phyloP scores from a whole-genome alignment of 169 alveolate species.

The Plasmodium inui region DNA sequence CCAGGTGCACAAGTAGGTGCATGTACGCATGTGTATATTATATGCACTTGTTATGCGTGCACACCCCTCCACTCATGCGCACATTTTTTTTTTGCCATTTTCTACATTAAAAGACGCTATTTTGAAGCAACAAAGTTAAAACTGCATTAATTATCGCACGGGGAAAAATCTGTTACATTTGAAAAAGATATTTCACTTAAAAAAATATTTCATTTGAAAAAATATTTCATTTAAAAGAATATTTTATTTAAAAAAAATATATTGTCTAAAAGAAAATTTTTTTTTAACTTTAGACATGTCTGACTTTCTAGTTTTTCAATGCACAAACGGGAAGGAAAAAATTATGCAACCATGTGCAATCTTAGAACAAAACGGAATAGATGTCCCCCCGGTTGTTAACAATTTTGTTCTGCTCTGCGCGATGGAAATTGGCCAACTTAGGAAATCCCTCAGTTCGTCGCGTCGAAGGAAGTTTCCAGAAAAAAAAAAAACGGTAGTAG shows the following conservation, averaged over 20 bases:
- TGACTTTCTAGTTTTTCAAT: neutral
- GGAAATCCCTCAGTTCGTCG: neutral
- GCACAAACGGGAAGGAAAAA: neutral
- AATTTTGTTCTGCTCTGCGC: neutral
- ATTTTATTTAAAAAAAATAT: neutral
- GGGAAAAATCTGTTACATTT: neutral
- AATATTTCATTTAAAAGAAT: neutral
- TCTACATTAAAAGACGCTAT: slow-evolving; percentile 2
- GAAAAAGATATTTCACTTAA: neutral
- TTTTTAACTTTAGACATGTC: neutral
- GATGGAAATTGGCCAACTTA: neutral
- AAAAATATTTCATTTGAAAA: neutral
- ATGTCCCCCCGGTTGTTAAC: neutral
- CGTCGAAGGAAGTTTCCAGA: neutral
- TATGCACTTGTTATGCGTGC: neutral
- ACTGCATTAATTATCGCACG: neutral
- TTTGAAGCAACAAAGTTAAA: neutral
- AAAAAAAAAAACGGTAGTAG: neutral
- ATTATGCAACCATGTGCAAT: slow-evolving; percentile 22
- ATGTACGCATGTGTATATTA: neutral
- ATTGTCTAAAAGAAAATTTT: neutral
- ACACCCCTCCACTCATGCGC: neutral
- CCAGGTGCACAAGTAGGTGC: neutral
- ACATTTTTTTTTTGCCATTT: neutral
- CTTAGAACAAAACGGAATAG: neutral